Percentiles rank a stretch among this genome's conserved stretches.
phyloP scores from a whole-genome alignment of 352 stramenopile species.

The Pythium angustatum region DNA sequence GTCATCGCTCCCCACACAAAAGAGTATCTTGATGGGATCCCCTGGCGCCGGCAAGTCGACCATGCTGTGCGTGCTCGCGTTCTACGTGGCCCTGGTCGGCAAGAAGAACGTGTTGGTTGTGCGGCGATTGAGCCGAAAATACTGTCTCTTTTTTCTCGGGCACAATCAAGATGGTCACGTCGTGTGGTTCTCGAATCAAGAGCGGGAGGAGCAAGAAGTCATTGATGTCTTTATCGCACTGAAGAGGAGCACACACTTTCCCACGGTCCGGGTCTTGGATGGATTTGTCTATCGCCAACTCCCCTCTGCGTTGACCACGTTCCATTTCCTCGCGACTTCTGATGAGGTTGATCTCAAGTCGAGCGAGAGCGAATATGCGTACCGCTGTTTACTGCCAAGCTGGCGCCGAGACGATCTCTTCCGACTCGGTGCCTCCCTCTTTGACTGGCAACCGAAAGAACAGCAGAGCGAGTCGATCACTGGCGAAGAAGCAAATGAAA shows the following conservation, averaged over 20 bases:
- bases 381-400: slow-evolving; percentile 1
- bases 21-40: slow-evolving; percentile 17
- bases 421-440: background rate
- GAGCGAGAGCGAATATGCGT: background rate
- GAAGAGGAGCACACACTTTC: background rate
- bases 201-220: background rate
- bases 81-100: slow-evolving; percentile 18
- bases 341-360: slow-evolving; percentile 12
- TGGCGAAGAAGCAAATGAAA: background rate
- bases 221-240: background rate
- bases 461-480: background rate
- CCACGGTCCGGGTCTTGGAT: slow-evolving; percentile 24
- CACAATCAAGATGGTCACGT: slow-evolving; percentile 7
- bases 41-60: slow-evolving; percentile 22
- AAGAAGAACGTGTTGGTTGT: slow-evolving; percentile 31
- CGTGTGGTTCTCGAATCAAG: slow-evolving; percentile 4
- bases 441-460: background rate
- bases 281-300: slow-evolving; percentile 16
- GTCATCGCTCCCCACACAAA: background rate
- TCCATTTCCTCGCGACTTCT: slow-evolving; percentile 6
- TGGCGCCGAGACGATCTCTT: slow-evolving; percentile 19
- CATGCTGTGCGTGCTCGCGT: slow-evolving; percentile 14
- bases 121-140: slow-evolving; percentile 2
- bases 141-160: slow-evolving; percentile 28
- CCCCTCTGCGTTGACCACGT: background rate